Evolutionary conservation across 2,329 filamentous ascomycete species (phyloP).

Genomic region (Arthroderma uncinatum): DNA sequence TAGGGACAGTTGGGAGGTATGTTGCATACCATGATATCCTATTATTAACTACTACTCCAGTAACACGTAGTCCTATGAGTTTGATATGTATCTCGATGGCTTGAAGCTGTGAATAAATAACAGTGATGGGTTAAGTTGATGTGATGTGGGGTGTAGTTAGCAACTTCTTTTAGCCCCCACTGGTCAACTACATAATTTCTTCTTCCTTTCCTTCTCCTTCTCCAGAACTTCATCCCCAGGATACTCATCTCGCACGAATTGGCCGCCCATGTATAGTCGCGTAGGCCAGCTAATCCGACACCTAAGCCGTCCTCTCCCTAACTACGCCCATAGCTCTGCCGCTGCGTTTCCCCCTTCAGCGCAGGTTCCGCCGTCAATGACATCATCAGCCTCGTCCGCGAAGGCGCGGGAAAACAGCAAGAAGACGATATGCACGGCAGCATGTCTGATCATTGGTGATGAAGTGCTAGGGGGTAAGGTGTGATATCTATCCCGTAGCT

Average conservation of each 20-base stretch:
- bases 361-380: conserved; percentile 27
- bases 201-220: not conserved
- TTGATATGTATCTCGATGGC: not conserved
- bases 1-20: not conserved
- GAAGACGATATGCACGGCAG: conserved; percentile 73
- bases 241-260: not conserved
- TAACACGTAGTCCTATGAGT: not conserved
- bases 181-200: no score
- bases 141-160: not conserved
- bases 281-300: conserved; percentile 64
- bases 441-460: conserved; percentile 91
- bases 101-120: not conserved
- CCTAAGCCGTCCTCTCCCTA: conserved; percentile 52
- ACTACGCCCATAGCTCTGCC: conserved; percentile 42
- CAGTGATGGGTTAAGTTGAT: not conserved
- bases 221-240: not conserved
- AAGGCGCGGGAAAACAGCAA: conserved; percentile 23
- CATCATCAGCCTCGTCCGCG: conserved; percentile 28
- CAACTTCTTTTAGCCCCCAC: not conserved
- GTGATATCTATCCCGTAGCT: conserved; percentile 19
- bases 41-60: not conserved
- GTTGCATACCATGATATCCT: not conserved
- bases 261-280: conserved; percentile 57
- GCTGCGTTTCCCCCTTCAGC: conserved; percentile 24
- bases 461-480: conserved; percentile 94